These are phyloP conservation scores for Blumeriella jaapii DNA, from an alignment of 2,329 filamentous ascomycete species.

Conservation along the genomic window DNA sequence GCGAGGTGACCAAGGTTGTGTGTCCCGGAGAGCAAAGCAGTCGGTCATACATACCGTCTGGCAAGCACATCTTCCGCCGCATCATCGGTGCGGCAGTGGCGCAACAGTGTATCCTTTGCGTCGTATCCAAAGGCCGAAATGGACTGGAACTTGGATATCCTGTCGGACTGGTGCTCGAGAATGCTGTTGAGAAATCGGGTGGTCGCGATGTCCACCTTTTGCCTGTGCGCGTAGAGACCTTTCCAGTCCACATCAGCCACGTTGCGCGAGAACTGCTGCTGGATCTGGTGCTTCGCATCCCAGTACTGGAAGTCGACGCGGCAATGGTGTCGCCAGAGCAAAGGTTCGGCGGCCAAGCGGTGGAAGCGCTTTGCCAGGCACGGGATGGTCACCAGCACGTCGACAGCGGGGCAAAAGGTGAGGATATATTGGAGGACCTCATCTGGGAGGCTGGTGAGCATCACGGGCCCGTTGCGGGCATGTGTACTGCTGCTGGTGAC, in stretches of 20 bases:
- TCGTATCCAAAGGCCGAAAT: conserved; percentile 72
- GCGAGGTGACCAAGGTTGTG: background rate
- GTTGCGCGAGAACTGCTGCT: conserved; percentile 39
- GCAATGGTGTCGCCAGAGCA: conserved; percentile 77
- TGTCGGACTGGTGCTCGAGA: conserved; percentile 56
- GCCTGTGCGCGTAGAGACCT: conserved; percentile 46
- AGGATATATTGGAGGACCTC: conserved; percentile 79
- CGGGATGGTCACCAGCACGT: conserved; percentile 38
- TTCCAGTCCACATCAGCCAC: conserved; percentile 63
- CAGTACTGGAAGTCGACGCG: conserved; percentile 59
- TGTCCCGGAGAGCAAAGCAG: conserved; percentile 1
- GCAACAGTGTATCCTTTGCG: conserved; percentile 71
- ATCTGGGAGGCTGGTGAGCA: conserved; percentile 42
- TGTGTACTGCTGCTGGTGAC: background rate
- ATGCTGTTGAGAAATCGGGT: conserved; percentile 52
- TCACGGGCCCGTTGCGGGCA: background rate
- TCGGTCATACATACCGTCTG: conserved; percentile 38
- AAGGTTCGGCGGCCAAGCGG: conserved; percentile 54
- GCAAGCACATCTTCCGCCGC: conserved; percentile 64
- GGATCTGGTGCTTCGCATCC: conserved; percentile 53
- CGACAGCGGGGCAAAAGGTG: conserved; percentile 44
- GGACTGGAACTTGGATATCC: conserved; percentile 56
- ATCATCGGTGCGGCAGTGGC: conserved; percentile 46
- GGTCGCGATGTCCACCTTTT: conserved; percentile 39
- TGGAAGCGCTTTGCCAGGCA: conserved; percentile 51